Percentiles rank a stretch among this genome's conserved stretches.
These are phyloP conservation scores for Hanseniaspora nectarophila DNA, from an alignment of 805 yeast species.

Conservation along the genomic window DNA sequence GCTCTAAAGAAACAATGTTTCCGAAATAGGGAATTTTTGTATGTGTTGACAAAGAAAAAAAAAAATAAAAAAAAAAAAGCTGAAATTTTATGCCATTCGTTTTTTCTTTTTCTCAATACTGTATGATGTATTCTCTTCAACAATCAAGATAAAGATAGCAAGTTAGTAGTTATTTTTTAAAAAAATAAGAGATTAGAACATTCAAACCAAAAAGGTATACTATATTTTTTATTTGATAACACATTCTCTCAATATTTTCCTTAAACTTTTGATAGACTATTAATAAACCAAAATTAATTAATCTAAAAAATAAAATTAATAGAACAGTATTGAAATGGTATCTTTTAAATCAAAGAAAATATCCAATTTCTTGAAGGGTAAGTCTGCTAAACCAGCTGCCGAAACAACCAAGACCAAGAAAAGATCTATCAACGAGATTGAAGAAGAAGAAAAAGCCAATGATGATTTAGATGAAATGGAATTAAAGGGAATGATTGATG, in stretches of 20 bases:
- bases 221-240: neutral
- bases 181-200: neutral
- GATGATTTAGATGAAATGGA: conserved; percentile 21
- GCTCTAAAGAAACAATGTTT: neutral
- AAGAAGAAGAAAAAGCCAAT: conserved; percentile 35
- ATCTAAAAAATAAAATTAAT: too few species aligned
- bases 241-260: neutral
- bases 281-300: neutral
- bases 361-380: conserved; percentile 7
- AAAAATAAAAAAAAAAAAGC: neutral
- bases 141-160: too few species aligned
- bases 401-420: neutral
- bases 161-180: too few species aligned
- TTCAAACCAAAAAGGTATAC: neutral
- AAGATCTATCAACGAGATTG: conserved; percentile 26
- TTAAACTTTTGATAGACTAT: neutral
- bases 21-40: neutral
- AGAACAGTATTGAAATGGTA: neutral
- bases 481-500: conserved; percentile 20
- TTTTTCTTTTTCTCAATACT: neutral
- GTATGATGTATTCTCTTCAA: too few species aligned
- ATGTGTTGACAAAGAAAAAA: neutral
- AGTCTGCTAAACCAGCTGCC: neutral
- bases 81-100: neutral
- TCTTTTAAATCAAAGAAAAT: conserved; percentile 12